phyloP scores from a whole-genome alignment of 805 yeast genomes.

The Komagataella pseudopastoris region DNA sequence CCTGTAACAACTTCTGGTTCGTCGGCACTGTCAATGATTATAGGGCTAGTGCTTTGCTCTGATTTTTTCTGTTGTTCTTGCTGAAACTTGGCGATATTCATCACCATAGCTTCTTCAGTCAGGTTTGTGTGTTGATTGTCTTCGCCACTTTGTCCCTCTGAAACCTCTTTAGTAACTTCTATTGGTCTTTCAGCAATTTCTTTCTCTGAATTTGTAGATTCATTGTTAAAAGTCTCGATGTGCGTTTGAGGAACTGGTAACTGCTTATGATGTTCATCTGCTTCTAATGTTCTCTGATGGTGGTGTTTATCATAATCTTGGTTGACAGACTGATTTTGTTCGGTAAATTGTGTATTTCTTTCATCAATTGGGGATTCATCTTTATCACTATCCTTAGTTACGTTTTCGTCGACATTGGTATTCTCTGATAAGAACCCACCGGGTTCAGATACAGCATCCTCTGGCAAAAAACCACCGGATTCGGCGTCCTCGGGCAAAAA shows the following conservation, averaged over 20 bases:
- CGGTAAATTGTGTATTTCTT: neutral
- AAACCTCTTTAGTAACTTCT: neutral
- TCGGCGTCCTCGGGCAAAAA: constrained; percentile 3
- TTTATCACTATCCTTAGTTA: neutral
- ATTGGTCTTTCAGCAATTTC: neutral
- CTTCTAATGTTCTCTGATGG: neutral
- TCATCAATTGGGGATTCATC: constrained; percentile 1
- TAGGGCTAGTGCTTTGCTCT: neutral
- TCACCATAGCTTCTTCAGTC: constrained; percentile 1
- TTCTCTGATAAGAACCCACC: constrained; percentile 5
- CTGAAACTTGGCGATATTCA: constrained; percentile 2
- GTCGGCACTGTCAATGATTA: neutral
- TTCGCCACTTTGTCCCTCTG: constrained; percentile 1
- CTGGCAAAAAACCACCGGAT: constrained; percentile 2
- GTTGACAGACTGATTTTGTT: neutral
- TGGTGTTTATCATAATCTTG: neutral
- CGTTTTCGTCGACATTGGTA: neutral
- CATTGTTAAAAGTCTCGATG: neutral
- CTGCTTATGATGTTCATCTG: neutral
- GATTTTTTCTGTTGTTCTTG: neutral
- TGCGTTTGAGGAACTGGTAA: neutral
- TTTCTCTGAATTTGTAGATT: neutral
- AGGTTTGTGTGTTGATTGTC: neutral
- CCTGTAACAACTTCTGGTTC: neutral
- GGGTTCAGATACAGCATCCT: constrained; percentile 1